These are phyloP conservation scores for Phaffia tasmanica DNA, from an alignment of 768 basidiomycete genomes.

Conservation along the genomic window DNA sequence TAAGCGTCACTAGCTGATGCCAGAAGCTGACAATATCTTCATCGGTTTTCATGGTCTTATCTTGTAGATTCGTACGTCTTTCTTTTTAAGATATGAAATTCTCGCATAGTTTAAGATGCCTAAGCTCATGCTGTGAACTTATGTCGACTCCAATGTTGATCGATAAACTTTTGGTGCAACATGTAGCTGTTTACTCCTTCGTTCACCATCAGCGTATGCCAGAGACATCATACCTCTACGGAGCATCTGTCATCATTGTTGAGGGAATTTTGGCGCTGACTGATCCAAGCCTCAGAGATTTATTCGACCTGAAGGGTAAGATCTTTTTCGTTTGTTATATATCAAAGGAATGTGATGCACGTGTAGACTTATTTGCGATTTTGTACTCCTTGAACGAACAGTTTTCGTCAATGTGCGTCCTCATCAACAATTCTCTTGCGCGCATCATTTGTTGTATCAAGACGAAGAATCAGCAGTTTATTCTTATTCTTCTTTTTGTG, in stretches of 20 bases:
- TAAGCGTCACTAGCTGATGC: no score
- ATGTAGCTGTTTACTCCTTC: conserved; percentile 71
- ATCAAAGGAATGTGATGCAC: background rate
- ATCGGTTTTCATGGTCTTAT: background rate
- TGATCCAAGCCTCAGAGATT: conserved; percentile 59
- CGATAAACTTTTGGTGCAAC: no score
- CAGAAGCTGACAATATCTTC: background rate
- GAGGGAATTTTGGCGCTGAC: conserved; percentile 88
- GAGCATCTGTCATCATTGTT: conserved; percentile 77
- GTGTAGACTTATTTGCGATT: background rate
- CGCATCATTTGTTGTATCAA: background rate
- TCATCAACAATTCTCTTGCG: background rate
- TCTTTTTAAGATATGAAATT: no score
- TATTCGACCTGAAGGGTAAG: conserved; percentile 78
- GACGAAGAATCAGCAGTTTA: background rate
- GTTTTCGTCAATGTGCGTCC: conserved; percentile 20
- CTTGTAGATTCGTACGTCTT: conserved; percentile 5
- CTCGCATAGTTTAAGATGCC: background rate
- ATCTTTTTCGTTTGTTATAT: background rate
- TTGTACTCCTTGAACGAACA: background rate
- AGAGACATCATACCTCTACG: conserved; percentile 64
- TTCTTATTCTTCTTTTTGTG: background rate
- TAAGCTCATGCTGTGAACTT: no score
- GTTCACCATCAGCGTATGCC: conserved; percentile 68
- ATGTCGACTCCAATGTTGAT: background rate